Percentiles rank a stretch among this genome's conserved stretches.
These are phyloP conservation scores for Rhizopogon sp. DNA, from an alignment of 768 basidiomycete species.

Conservation along the genomic window DNA sequence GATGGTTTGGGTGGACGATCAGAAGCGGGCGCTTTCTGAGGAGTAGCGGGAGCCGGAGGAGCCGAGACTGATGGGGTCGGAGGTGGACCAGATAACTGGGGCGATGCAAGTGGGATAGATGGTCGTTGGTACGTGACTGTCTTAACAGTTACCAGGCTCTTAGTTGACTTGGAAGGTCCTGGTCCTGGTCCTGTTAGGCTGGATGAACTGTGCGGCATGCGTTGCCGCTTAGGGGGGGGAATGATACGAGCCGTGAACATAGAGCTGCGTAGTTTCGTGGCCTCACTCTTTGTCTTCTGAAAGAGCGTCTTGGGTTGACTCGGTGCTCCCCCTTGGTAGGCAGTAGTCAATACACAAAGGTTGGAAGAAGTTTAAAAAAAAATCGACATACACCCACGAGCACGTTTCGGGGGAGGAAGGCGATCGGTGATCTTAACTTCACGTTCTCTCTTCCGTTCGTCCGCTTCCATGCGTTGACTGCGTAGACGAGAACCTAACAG, in stretches of 20 bases:
- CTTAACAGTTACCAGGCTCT: conserved; percentile 48
- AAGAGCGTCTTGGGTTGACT: conserved; percentile 62
- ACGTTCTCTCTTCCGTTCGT: conserved; percentile 71
- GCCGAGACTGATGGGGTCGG: background rate
- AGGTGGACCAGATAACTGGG: conserved; percentile 5
- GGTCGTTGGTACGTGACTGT: conserved; percentile 40
- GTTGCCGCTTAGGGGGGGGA: conserved; percentile 47
- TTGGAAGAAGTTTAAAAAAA: background rate
- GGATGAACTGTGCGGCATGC: conserved; percentile 32
- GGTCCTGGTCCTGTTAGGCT: conserved; percentile 30
- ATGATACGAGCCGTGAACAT: conserved; percentile 50
- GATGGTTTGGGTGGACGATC: conserved; percentile 6
- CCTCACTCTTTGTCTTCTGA: conserved; percentile 71
- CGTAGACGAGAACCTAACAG: conserved; percentile 58
- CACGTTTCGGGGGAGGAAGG: conserved; percentile 61
- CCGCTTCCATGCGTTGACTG: conserved; percentile 61
- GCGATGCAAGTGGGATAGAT: conserved; percentile 8
- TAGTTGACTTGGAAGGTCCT: conserved; percentile 20
- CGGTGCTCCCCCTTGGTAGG: conserved; percentile 31
- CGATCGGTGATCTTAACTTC: conserved; percentile 73
- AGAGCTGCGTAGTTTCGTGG: conserved; percentile 60
- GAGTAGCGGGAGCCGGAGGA: conserved; percentile 5
- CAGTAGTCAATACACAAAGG: conserved; percentile 8
- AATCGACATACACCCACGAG: conserved; percentile 24
- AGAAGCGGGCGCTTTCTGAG: conserved; percentile 13